These are phyloP conservation scores for Mitragyna speciosa DNA, from an alignment of 257 asterid genomes.

Conservation along the genomic window DNA sequence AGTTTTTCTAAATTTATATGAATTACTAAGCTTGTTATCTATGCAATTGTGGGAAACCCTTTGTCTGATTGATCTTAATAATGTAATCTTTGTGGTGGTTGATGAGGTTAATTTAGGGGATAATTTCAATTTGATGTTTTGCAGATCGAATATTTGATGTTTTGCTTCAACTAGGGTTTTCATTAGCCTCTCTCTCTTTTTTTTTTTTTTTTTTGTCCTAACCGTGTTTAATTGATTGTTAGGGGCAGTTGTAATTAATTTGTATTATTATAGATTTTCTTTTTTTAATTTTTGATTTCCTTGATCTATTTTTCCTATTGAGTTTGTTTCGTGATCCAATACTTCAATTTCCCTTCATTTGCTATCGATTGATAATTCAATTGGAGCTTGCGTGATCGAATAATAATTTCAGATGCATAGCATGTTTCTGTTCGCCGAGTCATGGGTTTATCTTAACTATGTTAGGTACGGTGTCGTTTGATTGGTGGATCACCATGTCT, in stretches of 20 bases:
- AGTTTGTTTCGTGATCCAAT: not conserved
- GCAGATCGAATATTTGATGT: not conserved
- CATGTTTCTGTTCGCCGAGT: not conserved
- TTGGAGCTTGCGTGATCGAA: not conserved
- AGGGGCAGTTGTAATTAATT: not conserved
- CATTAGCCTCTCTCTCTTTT: not conserved
- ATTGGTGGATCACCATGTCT: not conserved
- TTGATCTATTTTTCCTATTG: not conserved
- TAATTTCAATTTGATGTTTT: not conserved
- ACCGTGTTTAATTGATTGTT: too few relatives aligned
- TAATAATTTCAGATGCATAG: not conserved
- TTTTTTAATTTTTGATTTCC: not conserved
- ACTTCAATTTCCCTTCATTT: not conserved
- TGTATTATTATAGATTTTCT: not conserved
- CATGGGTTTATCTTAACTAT: not conserved
- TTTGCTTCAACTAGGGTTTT: not conserved
- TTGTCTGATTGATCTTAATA: not conserved
- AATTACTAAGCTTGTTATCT: too few relatives aligned
- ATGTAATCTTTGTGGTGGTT: not conserved
- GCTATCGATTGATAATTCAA: not conserved
- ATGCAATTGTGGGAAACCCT: not conserved
- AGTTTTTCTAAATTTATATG: not conserved
- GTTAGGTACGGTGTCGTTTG: not conserved
- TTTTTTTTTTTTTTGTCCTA: too few relatives aligned
- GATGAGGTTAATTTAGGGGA: not conserved